A percentile compares a stretch with the other conserved stretches of the same genome.
Evolutionary conservation across 345 rosid genomes (phyloP).

Genomic region (Orychophragmus violaceus): DNA sequence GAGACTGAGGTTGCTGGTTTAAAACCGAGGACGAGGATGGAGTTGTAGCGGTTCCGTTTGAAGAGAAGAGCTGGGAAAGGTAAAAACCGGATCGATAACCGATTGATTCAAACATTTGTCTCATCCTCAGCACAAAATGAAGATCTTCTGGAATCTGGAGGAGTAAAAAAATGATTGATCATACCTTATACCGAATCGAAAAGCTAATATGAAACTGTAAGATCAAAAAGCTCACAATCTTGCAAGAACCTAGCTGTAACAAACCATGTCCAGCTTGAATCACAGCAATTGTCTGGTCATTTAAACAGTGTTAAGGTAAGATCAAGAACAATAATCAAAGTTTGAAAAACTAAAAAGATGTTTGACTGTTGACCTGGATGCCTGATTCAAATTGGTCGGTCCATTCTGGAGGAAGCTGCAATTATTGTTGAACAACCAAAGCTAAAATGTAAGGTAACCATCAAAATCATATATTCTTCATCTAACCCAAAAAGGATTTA

Average conservation of each 20-base stretch:
- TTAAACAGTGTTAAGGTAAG: conserved; percentile 8
- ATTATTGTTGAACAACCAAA: conserved; percentile 27
- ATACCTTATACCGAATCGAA: conserved; percentile 10
- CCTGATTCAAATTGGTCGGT: conserved; percentile 99
- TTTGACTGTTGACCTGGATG: conserved; percentile 65
- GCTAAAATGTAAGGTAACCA: conserved; percentile 16
- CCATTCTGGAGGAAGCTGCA: conserved; percentile 99
- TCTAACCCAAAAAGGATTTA: conserved; percentile 27
- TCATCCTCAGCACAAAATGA: conserved; percentile 93
- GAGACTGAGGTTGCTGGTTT: conserved; percentile 44
- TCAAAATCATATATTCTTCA: conserved; percentile 29
- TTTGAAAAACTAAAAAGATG: neutral
- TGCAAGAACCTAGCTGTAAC: conserved; percentile 92
- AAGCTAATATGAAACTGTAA: neutral
- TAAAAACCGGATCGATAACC: conserved; percentile 93
- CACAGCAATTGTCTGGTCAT: conserved; percentile 87
- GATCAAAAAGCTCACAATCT: conserved; percentile 59
- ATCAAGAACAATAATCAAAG: conserved; percentile 12
- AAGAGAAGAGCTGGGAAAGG: conserved; percentile 87
- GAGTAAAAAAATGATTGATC: conserved; percentile 29
- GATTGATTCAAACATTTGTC: conserved; percentile 86
- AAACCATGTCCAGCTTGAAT: conserved; percentile 99
- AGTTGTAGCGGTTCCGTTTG: conserved; percentile 38
- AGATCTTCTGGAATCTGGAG: conserved; percentile 94
- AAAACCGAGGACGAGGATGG: conserved; percentile 55